phyloP scores from a whole-genome alignment of 1,284 basidiomycete species.

The Ganoderma meredithae region DNA sequence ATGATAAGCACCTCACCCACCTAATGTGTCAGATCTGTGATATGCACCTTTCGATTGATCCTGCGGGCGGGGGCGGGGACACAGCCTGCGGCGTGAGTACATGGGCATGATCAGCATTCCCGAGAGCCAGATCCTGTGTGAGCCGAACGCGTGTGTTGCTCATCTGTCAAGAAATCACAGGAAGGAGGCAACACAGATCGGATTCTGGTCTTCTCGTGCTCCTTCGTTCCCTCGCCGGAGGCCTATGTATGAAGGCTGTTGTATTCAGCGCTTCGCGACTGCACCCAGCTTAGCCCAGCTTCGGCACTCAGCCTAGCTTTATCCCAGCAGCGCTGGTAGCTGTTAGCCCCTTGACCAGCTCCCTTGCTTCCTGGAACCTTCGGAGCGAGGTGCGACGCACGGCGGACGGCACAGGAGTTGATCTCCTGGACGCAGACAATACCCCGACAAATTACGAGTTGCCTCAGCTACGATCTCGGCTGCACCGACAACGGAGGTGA shows the following conservation, averaged over 20 bases:
- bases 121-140: conserved; percentile 11
- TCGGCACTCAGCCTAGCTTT: conserved; percentile 15
- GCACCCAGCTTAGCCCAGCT: background rate
- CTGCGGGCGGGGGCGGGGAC: conserved; percentile 11
- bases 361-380: conserved; percentile 9
- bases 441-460: conserved; percentile 14
- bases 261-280: background rate
- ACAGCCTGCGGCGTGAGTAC: conserved; percentile 14
- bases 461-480: conserved; percentile 22
- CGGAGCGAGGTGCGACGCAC: conserved; percentile 9
- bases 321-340: conserved; percentile 30
- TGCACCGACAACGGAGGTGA: conserved; percentile 8
- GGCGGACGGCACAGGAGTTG: conserved; percentile 27
- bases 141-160: conserved; percentile 14
- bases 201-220: conserved; percentile 22
- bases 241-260: conserved; percentile 29
- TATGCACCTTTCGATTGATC: conserved; percentile 8
- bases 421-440: conserved; percentile 26
- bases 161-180: conserved; percentile 7
- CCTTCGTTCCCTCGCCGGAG: conserved; percentile 8
- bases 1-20: background rate
- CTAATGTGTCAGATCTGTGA: conserved; percentile 20
- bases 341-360: conserved; percentile 22
- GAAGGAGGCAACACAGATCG: conserved; percentile 12
- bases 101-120: conserved; percentile 9